Evolutionary conservation across 768 basidiomycete genomes (phyloP), one percentile per base, ranked within the genome.

Genomic region (Hericium coralloides): DNA sequence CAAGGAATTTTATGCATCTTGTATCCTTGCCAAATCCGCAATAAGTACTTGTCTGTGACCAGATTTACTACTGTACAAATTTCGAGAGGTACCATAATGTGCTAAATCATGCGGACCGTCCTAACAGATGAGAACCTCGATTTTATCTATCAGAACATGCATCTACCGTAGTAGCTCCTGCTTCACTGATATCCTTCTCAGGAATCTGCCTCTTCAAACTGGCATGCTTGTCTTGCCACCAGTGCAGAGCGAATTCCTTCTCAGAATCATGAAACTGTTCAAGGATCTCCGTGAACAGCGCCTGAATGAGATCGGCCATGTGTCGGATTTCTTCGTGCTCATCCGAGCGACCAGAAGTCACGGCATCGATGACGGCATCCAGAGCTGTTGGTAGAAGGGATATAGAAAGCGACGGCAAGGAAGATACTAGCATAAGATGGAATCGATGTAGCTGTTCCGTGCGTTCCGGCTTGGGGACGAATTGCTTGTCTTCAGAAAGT

Each of bases 261-360:
- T 87, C 85, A 45, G 73, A 73, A 65, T 90, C 87, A 14, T 84
- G 86, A 2, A 85, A 78, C 45, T 73, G 76, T 65, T 82, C 80
- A 63, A 80, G 68, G 37, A 92, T 77, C 68, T 88, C 85, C 43
- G 70, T 73, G 68, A 85, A 85, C 47, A 87, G 66, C 6, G 80
- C 80, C 45, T 81, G 71, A 17, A 79, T 72, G 25, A 91, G 70
- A 58, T 82, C 81, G 62, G 65, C 68, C 66, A 66, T 68, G 60
- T 53, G 57, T 22, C 49, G 18, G 31, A 31, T 31, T 31, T 31
- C 31, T 31, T 31, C 31, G 31, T 31, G 8, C 22, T 56, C 57
- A 52, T 69, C 64, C 9, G 55, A 51, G 14, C 63, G 61, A 43
- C 65, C 60, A 48, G 64, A 59, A 12, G 80, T 66, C 36, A 63